A percentile compares a stretch with the other conserved stretches of the same genome.
Evolutionary conservation across 179 eudicot species (phyloP).

Genomic region (Pouteria campechiana): DNA sequence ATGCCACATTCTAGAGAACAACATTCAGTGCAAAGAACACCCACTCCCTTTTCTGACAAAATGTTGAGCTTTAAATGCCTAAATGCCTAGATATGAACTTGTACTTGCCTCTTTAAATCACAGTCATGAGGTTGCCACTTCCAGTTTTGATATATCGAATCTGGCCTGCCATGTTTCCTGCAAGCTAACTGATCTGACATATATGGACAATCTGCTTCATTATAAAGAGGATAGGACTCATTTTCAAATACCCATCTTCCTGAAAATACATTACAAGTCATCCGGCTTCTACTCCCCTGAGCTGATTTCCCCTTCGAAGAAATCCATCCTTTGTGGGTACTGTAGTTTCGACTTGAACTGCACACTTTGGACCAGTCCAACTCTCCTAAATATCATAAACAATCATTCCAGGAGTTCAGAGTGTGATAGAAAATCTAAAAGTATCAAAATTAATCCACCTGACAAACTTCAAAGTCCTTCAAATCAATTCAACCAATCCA

Average conservation of each 20-base stretch:
- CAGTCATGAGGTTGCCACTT: constrained; percentile 93
- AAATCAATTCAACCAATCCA: too few relatives aligned
- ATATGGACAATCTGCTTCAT: constrained; percentile 76
- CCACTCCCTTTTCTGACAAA: too few relatives aligned
- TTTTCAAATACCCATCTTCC: constrained; percentile 87
- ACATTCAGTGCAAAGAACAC: too few relatives aligned
- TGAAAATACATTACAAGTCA: constrained; percentile 60
- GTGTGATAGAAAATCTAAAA: too few relatives aligned
- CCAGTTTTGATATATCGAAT: constrained; percentile 65
- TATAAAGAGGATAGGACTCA: constrained; percentile 64
- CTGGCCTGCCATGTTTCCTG: constrained; percentile 81
- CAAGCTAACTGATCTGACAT: constrained; percentile 98
- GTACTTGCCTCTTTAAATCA: constrained; percentile 59
- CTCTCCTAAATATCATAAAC: too few relatives aligned
- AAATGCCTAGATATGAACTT: too few relatives aligned
- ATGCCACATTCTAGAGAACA: too few relatives aligned
- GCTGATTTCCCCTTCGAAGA: constrained; percentile 8
- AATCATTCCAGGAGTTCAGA: too few relatives aligned
- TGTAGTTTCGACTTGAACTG: constrained; percentile 52
- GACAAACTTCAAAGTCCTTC: too few relatives aligned
- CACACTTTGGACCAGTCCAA: constrained; percentile 71
- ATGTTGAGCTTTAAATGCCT: too few relatives aligned
- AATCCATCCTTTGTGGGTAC: constrained; percentile 38
- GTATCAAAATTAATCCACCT: too few relatives aligned
- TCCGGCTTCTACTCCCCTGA: constrained; percentile 11